Percentiles rank a stretch among this genome's conserved stretches.
Conservation (phyloP, 768 basidiomycete species). For the Xerocomus brunneocitrinus region DNA sequence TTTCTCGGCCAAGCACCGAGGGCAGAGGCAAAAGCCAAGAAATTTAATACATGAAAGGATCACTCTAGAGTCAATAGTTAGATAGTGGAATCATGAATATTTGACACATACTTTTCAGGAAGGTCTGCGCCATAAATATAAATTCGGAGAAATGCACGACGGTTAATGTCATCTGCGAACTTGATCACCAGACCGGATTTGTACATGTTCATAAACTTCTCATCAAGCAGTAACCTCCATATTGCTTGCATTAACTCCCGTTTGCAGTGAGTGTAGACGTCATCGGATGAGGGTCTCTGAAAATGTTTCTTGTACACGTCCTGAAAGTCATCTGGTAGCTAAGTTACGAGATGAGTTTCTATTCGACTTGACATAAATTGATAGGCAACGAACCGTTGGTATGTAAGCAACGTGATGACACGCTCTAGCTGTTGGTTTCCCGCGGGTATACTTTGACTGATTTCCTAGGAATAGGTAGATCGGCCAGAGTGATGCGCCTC, state of each 20-base stretch:
- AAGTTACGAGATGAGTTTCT: background rate
- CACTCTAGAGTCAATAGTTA: background rate
- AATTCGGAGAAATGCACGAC: background rate
- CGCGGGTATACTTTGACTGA: conserved; percentile 1
- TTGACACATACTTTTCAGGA: background rate
- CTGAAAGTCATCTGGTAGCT: conserved; percentile 9
- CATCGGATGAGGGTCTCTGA: background rate
- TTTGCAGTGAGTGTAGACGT: conserved; percentile 13
- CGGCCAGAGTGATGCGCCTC: background rate
- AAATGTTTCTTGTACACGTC: background rate
- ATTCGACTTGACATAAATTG: background rate
- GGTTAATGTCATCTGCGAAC: background rate
- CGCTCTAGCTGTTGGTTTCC: conserved; percentile 7
- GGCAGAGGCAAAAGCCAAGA: background rate
- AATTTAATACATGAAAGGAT: conserved; percentile 6
- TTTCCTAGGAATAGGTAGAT: background rate
- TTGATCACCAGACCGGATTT: background rate
- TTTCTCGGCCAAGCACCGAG: background rate
- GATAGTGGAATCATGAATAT: background rate
- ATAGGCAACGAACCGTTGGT: background rate
- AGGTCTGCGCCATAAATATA: background rate
- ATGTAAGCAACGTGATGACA: background rate
- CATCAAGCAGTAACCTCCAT: conserved; percentile 14
- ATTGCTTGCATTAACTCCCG: conserved; percentile 20
- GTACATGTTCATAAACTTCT: conserved; percentile 18